Base-by-base conservation (phyloP, 257 asterid species). In the Forsythia viridissima region DNA sequence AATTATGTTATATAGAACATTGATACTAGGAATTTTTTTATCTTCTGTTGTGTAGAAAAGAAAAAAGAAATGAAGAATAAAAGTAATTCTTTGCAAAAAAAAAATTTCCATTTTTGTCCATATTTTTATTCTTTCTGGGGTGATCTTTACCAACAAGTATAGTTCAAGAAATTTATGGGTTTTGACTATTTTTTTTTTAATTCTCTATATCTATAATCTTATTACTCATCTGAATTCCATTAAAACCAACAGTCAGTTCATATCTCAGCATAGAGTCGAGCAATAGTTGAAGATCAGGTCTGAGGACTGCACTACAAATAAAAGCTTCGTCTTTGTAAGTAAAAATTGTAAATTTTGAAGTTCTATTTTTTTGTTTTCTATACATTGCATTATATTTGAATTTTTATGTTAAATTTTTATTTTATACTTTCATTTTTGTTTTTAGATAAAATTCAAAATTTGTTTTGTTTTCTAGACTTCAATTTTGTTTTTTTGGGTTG, bases 71-170 rank as follows among this genome's bases (percentile, higher is more conserved):
- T 88, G 92, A 88, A 83, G 89, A 80, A 63, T 76, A 86, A 85
- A 79, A 78, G 48, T 71, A 69, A 74, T 76, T 88, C 4, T 86
- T 90, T 55, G 79, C 78, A 21, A 85, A 86, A 83, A 86, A 90
- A 89, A 75, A n/a, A n/a, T n/a, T 88, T 76, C 92, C 92, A 38
- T 71, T 88, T 66, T 86, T 88, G 76, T 85, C 92, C 41, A 81
- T 88, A 69, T 76, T 74, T 66, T 86, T 84, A 81, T 88, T 88
- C 88, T 81, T 86, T 74, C 70, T 86, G 92, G 92, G 21, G 80
- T 85, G 86, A 68, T 85, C 18, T 85, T 81, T 52, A 86, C 90
- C 42, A 85, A 84, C 85, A 87, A 77, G 90, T 78, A 10, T 55
- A 4, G 10, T n/a, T n/a, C 20, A 15, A 6, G 65, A 55, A 16